phyloP scores from a whole-genome alignment of 176 grass and related monocot species.

The Ensete ventricosum region DNA sequence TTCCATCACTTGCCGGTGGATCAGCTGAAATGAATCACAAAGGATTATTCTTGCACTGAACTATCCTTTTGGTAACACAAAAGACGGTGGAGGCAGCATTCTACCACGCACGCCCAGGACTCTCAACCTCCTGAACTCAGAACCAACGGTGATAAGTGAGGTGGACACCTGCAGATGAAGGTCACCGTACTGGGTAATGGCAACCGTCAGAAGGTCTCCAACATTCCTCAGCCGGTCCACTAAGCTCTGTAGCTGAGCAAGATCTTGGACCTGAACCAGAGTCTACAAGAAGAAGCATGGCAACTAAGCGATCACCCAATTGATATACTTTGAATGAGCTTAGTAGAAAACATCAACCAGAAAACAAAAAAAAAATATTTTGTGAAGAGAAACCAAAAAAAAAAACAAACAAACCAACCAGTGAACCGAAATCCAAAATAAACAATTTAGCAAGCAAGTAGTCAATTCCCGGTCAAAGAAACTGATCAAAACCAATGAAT shows the following conservation, averaged over 20 bases:
- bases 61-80: neutral
- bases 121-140: constrained; percentile 72
- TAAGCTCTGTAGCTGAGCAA: constrained; percentile 68
- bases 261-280: constrained; percentile 78
- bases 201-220: constrained; percentile 61
- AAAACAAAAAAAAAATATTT: neutral
- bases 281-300: constrained; percentile 49
- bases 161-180: constrained; percentile 86
- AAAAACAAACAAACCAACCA: too few relatives aligned
- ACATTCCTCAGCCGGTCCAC: constrained; percentile 88
- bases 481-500: too few relatives aligned
- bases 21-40: constrained; percentile 45
- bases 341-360: neutral
- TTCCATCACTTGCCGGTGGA: constrained; percentile 41
- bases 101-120: constrained; percentile 67
- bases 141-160: constrained; percentile 68
- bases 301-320: neutral
- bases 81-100: neutral
- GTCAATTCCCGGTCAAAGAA: too few relatives aligned
- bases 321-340: too few relatives aligned
- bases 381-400: too few relatives aligned
- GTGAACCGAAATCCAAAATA: too few relatives aligned
- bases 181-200: constrained; percentile 73
- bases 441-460: too few relatives aligned
- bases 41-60: neutral